These are phyloP conservation scores for Venturia pyrina DNA, from an alignment of 2,329 filamentous ascomycete genomes.

Conservation along the genomic window DNA sequence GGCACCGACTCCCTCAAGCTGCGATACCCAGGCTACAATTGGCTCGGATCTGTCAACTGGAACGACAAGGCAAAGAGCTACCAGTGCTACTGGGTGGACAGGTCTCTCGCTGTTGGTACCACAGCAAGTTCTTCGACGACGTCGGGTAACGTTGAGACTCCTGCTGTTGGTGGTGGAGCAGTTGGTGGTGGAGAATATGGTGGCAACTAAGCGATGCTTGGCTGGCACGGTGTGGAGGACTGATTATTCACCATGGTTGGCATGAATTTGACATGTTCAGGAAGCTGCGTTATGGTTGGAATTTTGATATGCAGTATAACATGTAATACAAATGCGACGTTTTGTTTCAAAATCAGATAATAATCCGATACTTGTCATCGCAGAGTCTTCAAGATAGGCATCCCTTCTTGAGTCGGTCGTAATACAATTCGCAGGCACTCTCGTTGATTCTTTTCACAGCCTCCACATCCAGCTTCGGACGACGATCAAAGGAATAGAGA, in stretches of 20 bases:
- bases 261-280: neutral
- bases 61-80: conserved; percentile 7
- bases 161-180: neutral
- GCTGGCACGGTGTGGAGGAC: neutral
- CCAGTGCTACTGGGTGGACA: conserved; percentile 3
- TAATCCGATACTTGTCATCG: too few species aligned
- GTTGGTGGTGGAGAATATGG: neutral
- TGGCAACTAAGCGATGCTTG: neutral
- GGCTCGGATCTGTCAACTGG: conserved; percentile 6
- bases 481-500: conserved; percentile 52
- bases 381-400: neutral
- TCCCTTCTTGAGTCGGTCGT: conserved; percentile 7
- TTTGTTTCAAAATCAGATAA: neutral
- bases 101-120: neutral
- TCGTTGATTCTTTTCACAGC: conserved; percentile 51
- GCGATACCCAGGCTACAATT: conserved; percentile 2
- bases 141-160: neutral
- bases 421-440: conserved; percentile 40
- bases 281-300: neutral
- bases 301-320: neutral
- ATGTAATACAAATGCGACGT: neutral
- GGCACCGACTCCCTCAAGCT: neutral
- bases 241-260: neutral
- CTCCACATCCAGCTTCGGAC: conserved; percentile 46
- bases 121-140: neutral